Conservation (phyloP, 2,329 filamentous ascomycete genomes). For the Paraphoma sp. region DNA sequence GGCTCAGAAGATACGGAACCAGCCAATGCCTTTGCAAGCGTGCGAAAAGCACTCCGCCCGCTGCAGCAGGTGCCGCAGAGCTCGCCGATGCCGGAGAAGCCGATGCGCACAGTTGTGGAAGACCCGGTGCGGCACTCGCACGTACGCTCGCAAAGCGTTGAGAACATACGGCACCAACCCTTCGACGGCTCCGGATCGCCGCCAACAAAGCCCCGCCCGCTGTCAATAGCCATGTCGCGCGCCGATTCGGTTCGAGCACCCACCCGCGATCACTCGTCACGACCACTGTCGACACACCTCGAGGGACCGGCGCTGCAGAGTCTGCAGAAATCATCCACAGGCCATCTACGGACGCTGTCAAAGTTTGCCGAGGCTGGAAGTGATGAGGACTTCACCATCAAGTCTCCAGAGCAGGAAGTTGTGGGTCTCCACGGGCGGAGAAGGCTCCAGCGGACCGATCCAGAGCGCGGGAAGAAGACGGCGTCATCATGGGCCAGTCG, state of each 20-base stretch:
- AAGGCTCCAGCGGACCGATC: conserved; percentile 75
- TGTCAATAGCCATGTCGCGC: conserved; percentile 48
- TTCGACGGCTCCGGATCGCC: conserved; percentile 53
- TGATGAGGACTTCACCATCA: conserved; percentile 81
- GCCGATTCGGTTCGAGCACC: conserved; percentile 47
- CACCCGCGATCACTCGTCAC: conserved; percentile 40
- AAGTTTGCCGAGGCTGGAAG: conserved; percentile 78
- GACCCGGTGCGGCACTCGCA: conserved; percentile 27
- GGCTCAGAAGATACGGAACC: conserved; percentile 53
- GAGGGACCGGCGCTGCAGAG: conserved; percentile 71
- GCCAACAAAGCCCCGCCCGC: conserved; percentile 53
- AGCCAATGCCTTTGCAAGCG: conserved; percentile 73
- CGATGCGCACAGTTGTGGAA: conserved; percentile 21
- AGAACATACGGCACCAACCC: conserved; percentile 44
- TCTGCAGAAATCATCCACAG: conserved; percentile 86
- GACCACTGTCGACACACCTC: conserved; percentile 41
- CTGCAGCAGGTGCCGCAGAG: conserved; percentile 41
- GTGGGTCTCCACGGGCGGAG: conserved; percentile 84
- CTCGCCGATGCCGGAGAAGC: conserved; percentile 37
- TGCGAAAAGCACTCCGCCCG: conserved; percentile 77
- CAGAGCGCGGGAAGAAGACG: conserved; percentile 59
- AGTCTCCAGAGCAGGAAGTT: conserved; percentile 81
- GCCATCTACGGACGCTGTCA: conserved; percentile 86
- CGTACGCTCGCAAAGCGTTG: conserved; percentile 51
- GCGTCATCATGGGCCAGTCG: conserved; percentile 73